Evolutionary conservation across 1,284 basidiomycete genomes (phyloP).

Genomic region (Anthracocystis panici-leucophaei): DNA sequence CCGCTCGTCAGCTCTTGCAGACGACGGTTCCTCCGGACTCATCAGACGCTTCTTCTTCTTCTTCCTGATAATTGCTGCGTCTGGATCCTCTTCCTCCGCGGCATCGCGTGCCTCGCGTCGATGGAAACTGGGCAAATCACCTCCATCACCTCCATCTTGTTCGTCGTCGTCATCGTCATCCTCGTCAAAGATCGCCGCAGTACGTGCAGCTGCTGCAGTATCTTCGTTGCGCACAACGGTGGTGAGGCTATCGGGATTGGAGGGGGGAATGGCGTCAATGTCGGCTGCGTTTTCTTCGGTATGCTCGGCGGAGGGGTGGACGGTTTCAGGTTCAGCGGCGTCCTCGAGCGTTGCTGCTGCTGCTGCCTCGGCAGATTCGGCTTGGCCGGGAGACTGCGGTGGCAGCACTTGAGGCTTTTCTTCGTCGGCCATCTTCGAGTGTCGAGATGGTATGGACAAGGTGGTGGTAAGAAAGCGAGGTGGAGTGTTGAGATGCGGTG

Average conservation of each 20-base stretch:
- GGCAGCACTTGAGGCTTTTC: slow-evolving; percentile 22
- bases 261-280: slow-evolving; percentile 28
- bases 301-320: not conserved
- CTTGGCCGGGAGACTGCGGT: slow-evolving; percentile 7
- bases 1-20: slow-evolving; percentile 10
- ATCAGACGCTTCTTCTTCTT: slow-evolving; percentile 56
- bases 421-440: slow-evolving; percentile 35
- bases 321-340: not conserved
- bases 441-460: not conserved
- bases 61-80: slow-evolving; percentile 35
- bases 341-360: slow-evolving; percentile 5
- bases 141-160: slow-evolving; percentile 10
- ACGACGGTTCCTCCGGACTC: slow-evolving; percentile 19
- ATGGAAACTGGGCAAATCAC: slow-evolving; percentile 40
- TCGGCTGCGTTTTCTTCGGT: slow-evolving; percentile 13
- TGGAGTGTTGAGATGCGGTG: not conserved
- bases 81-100: slow-evolving; percentile 20
- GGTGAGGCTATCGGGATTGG: slow-evolving; percentile 23
- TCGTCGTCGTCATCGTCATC: slow-evolving; percentile 46
- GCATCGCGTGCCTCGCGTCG: slow-evolving; percentile 27
- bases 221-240: slow-evolving; percentile 30
- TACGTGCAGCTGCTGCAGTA: slow-evolving; percentile 33
- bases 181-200: slow-evolving; percentile 48
- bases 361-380: slow-evolving; percentile 5
- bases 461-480: slow-evolving; percentile 3